Evolutionary conservation across 2,329 filamentous ascomycete species (phyloP).

Genomic region (Fusarium austroafricanum): DNA sequence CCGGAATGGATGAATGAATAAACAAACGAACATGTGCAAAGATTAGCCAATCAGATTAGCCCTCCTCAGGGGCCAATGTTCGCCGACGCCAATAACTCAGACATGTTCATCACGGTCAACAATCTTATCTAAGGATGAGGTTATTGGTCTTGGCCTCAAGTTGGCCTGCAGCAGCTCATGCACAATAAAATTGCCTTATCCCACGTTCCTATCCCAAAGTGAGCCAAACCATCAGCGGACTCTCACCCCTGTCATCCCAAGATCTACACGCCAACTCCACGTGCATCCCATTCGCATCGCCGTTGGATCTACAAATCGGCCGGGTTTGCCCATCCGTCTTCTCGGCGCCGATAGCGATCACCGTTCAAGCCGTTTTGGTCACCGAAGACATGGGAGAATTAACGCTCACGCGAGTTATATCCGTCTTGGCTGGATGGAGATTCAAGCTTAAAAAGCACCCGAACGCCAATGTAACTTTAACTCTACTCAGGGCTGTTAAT

Average conservation of each 20-base stretch:
- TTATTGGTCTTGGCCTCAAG: neutral
- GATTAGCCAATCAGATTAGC: too few relatives aligned
- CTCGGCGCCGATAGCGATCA: conserved; percentile 3
- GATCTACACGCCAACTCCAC: conserved; percentile 31
- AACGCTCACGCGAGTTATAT: conserved; percentile 28
- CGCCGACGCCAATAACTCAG: too few relatives aligned
- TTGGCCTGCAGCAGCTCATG: conserved; percentile 1
- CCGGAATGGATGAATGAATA: too few relatives aligned
- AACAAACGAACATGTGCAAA: too few relatives aligned
- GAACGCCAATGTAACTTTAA: conserved; percentile 14
- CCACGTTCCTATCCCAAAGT: neutral
- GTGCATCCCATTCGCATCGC: conserved; percentile 23
- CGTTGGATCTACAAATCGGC: conserved; percentile 36
- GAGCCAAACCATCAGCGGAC: neutral
- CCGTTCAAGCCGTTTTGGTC: conserved; percentile 30
- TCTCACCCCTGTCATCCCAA: conserved; percentile 3
- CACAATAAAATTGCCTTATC: neutral
- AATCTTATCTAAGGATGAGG: too few relatives aligned
- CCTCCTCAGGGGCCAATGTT: too few relatives aligned
- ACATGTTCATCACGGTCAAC: neutral
- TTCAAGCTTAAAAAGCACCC: conserved; percentile 33
- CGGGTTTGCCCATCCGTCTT: conserved; percentile 7
- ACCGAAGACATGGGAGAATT: conserved; percentile 28
- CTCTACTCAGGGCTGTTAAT: neutral
- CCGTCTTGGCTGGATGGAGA: conserved; percentile 6